A percentile compares a stretch with the other conserved stretches of the same genome.
phyloP scores from a whole-genome alignment of 2,329 filamentous ascomycete species.

The Lecanicillium sp. region DNA sequence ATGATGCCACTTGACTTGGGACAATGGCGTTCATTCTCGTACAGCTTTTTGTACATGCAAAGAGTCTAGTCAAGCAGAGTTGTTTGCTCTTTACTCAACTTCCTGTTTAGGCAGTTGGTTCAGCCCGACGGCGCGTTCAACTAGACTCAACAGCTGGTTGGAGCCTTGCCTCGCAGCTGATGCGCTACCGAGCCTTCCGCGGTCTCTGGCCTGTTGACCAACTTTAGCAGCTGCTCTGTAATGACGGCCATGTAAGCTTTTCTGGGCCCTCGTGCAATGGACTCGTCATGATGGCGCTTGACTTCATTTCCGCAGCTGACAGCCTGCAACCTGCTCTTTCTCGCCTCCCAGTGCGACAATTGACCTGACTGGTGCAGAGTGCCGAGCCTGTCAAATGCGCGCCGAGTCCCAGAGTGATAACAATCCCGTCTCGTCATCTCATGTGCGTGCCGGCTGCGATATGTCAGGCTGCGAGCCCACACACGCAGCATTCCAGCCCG shows the following conservation, averaged over 20 bases:
- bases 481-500: slow-evolving; percentile 3
- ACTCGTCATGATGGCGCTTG: not conserved
- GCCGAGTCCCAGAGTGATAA: no score
- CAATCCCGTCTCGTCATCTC: not conserved
- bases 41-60: no score
- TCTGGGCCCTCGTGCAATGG: not conserved
- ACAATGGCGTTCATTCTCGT: no score
- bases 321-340: no score
- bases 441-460: not conserved
- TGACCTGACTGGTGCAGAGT: no score
- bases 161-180: not conserved
- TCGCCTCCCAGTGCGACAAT: no score
- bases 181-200: no score
- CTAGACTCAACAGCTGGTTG: not conserved
- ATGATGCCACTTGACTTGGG: no score
- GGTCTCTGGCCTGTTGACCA: not conserved
- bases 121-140: not conserved
- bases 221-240: not conserved
- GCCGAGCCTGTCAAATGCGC: no score
- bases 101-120: slow-evolving; percentile 3
- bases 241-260: not conserved
- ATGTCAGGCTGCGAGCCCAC: not conserved
- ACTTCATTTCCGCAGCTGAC: not conserved
- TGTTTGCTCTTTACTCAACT: not conserved
- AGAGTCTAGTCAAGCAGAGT: no score